phyloP scores from a whole-genome alignment of 495 filamentous ascomycete species.

The Trypethelium eluteriae region DNA sequence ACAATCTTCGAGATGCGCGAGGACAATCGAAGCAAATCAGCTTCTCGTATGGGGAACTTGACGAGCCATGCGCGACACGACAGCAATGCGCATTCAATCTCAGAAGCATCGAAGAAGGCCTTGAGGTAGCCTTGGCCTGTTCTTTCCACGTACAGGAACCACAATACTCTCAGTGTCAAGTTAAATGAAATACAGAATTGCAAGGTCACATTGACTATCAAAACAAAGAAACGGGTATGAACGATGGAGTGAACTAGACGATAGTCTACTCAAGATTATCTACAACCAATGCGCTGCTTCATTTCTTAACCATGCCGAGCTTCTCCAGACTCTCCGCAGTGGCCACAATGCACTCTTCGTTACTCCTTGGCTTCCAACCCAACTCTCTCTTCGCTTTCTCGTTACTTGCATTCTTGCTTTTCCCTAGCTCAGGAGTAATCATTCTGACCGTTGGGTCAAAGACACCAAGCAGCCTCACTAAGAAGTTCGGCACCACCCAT shows the following conservation, averaged over 20 bases:
- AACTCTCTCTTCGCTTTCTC: conserved; percentile 21
- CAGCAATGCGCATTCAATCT: too few relatives aligned
- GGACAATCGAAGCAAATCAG: too few relatives aligned
- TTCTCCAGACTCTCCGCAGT: conserved; percentile 19
- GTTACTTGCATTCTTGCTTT: conserved; percentile 14
- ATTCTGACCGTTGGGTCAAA: conserved; percentile 18
- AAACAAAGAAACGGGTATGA: not conserved
- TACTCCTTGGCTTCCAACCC: conserved; percentile 20
- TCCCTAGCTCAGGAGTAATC: conserved; percentile 20
- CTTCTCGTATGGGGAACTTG: too few relatives aligned
- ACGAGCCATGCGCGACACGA: too few relatives aligned
- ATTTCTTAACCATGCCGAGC: conserved; percentile 19
- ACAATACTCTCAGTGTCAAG: too few relatives aligned
- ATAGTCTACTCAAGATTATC: not conserved
- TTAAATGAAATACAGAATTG: too few relatives aligned
- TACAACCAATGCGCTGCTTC: not conserved
- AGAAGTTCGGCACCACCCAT: conserved; percentile 16
- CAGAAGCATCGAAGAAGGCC: too few relatives aligned
- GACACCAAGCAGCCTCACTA: conserved; percentile 14
- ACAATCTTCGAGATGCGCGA: too few relatives aligned
- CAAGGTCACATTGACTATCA: not conserved
- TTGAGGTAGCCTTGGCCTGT: too few relatives aligned
- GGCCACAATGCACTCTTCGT: conserved; percentile 19
- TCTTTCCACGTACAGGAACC: too few relatives aligned
- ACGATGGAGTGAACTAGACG: not conserved